Evolutionary conservation across 805 yeast genomes (phyloP), one percentile per base, ranked within the genome.

Genomic region (Saccharomycopsis vini): DNA sequence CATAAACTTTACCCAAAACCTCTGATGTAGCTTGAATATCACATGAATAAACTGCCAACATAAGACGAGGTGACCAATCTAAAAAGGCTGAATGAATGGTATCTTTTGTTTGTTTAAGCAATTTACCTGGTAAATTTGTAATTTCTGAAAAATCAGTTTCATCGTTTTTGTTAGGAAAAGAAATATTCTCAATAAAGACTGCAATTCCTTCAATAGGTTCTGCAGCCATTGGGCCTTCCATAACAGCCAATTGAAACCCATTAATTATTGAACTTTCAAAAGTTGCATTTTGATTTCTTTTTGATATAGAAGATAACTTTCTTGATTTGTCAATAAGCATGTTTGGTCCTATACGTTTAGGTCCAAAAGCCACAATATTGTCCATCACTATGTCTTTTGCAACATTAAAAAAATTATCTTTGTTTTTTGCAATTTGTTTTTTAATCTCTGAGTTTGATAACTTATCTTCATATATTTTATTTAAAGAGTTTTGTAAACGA

Each of bases 11-110:
- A 35, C 99, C 98, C 42, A 92, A 67, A 0, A 87, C 97, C 51
- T 92, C 98, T 0, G 95, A 77, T 2, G 95, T 75, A 0, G 97
- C 92, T 62, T 92, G 99, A 52, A 92, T 85, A 52, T 90, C 97
- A 68, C 97, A 89, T 0, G 83, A 69, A 58, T 92, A 92, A 77
- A 82, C 86, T 3, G 98, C 98, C 55, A 94, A 72, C 77, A 83
- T 80, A 39, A 92, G 62, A 46, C 99, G 72, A 5, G 97, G 95
- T 0, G 96, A 79, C 81, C 92, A 82, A 47, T 77, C 80, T 30
- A 85, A 59, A 56, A 90, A 75, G 1, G 78, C 75, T 36, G 71
- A 67, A 55, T 84, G 85, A 34, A 92, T 81, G 2, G 76, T 63
- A 50, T 85, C 89, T 53, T 88, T 77, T 0, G 86, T 76, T 1